Percentiles rank a stretch among this genome's conserved stretches.
These are phyloP conservation scores for Asterionellopsis glacialis DNA, from an alignment of 108 stramenopile genomes.

Conservation along the genomic window DNA sequence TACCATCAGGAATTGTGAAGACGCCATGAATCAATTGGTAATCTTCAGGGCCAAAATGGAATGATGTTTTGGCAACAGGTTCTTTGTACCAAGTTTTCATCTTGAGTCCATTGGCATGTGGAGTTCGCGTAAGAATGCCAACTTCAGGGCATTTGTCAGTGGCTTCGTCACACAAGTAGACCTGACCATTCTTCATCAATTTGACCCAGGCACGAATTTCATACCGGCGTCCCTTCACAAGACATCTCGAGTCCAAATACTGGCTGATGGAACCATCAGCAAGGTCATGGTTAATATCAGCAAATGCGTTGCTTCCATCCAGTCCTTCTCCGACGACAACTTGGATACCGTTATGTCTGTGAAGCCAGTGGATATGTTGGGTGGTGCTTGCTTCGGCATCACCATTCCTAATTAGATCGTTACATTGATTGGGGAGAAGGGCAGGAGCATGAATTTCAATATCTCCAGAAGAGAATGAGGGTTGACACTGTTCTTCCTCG, in stretches of 20 bases:
- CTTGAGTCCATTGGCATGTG: background rate
- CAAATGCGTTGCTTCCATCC: background rate
- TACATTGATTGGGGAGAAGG: background rate
- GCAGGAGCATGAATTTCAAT: background rate
- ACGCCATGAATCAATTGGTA: too few relatives aligned
- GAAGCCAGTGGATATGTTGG: background rate
- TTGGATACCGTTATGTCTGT: background rate
- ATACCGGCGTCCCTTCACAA: background rate
- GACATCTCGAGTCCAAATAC: background rate
- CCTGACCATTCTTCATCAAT: background rate
- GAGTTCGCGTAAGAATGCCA: background rate
- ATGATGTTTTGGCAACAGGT: too few relatives aligned
- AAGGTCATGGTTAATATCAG: background rate
- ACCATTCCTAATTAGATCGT: background rate
- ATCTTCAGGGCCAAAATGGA: too few relatives aligned
- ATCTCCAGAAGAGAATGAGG: background rate
- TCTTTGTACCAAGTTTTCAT: too few relatives aligned
- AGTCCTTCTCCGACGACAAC: background rate
- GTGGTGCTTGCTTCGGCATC: background rate
- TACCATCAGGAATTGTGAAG: too few relatives aligned
- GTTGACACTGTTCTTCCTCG: constrained; percentile 7
- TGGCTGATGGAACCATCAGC: background rate
- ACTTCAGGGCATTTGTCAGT: background rate
- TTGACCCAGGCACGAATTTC: constrained; percentile 6
- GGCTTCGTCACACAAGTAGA: background rate